Evolutionary conservation across 306 rosid species (phyloP).

Genomic region (Quercus agrifolia): DNA sequence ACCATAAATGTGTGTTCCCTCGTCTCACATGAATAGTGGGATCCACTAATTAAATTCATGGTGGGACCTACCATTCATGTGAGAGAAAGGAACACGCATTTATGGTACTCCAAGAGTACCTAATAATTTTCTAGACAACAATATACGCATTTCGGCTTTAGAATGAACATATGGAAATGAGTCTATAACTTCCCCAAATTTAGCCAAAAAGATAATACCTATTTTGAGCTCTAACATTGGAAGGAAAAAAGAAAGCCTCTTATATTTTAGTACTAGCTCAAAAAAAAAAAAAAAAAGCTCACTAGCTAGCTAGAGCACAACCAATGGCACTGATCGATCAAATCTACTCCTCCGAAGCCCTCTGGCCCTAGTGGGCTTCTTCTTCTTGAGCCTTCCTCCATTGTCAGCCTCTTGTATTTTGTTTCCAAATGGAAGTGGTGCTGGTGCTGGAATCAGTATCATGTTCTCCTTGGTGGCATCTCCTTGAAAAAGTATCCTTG

Average conservation of each 20-base stretch:
- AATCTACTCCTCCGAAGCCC: conserved; percentile 35
- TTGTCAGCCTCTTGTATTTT: conserved; percentile 3
- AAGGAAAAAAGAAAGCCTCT: neutral
- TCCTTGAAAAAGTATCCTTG: conserved; percentile 62
- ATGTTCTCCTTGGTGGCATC: conserved; percentile 37
- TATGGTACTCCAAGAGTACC: too few relatives aligned
- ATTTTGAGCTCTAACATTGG: neutral
- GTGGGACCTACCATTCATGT: too few relatives aligned
- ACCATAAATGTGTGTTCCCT: too few relatives aligned
- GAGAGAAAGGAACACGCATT: too few relatives aligned
- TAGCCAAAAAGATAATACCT: neutral
- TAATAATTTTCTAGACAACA: too few relatives aligned
- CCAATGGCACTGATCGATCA: conserved; percentile 37
- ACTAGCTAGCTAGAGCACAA: conserved; percentile 28
- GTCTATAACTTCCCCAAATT: too few relatives aligned
- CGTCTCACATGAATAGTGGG: too few relatives aligned
- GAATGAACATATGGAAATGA: too few relatives aligned
- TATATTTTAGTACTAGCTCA: neutral
- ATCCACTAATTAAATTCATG: too few relatives aligned
- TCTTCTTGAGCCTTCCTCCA: conserved; percentile 25
- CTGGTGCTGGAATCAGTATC: neutral
- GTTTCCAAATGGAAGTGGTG: conserved; percentile 14
- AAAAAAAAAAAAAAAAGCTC: too few relatives aligned
- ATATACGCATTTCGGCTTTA: too few relatives aligned
- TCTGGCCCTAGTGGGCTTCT: conserved; percentile 25